Evolutionary conservation across 805 yeast species (phyloP).

Genomic region (Komagataella pastoris): DNA sequence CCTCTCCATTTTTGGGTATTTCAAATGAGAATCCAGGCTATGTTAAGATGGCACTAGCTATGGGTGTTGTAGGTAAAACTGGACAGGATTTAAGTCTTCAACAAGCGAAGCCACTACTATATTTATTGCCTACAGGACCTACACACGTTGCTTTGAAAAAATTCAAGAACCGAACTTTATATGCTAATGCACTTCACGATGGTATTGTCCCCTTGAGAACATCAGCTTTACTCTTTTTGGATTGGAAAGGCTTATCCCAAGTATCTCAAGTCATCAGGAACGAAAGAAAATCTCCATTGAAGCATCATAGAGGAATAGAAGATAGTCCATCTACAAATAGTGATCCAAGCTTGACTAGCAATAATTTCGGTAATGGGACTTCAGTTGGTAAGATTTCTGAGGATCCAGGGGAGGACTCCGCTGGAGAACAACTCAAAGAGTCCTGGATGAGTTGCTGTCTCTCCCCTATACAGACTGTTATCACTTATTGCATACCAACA

Average conservation of each 20-base stretch:
- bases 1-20: constrained; percentile 83
- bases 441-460: constrained; percentile 11
- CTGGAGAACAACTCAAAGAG: background rate
- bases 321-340: constrained; percentile 1
- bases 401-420: constrained; percentile 7
- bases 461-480: constrained; percentile 30
- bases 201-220: constrained; percentile 95
- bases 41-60: constrained; percentile 69
- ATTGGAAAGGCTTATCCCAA: constrained; percentile 61
- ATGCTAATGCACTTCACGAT: constrained; percentile 85
- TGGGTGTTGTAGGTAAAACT: constrained; percentile 85
- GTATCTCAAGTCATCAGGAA: constrained; percentile 23
- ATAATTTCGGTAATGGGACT: background rate
- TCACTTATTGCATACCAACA: constrained; percentile 26
- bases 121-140: constrained; percentile 65
- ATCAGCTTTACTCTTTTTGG: constrained; percentile 71
- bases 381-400: constrained; percentile 18
- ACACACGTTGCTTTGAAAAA: constrained; percentile 47
- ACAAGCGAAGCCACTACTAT: constrained; percentile 49
- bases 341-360: background rate
- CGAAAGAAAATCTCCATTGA: constrained; percentile 4
- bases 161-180: constrained; percentile 64
- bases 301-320: background rate
- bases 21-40: constrained; percentile 79
- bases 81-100: constrained; percentile 79